A percentile compares a stretch with the other conserved stretches of the same genome.
Conservation (phyloP, 2,329 filamentous ascomycete genomes). For the Byssothecium circinans region DNA sequence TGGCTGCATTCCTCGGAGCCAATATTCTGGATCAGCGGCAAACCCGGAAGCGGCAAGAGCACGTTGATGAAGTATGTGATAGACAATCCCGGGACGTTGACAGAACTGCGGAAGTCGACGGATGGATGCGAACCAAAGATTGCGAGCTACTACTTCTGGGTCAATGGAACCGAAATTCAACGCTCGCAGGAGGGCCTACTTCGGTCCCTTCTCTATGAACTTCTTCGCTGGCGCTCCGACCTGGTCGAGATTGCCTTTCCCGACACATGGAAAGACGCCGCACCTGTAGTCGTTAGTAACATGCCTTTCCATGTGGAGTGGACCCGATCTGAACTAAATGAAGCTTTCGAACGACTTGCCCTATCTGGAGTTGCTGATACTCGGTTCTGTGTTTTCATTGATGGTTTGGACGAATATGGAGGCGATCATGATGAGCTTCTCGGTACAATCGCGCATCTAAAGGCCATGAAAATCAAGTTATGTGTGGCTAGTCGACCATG, state of each 20-base stretch:
- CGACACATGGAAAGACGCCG: background rate
- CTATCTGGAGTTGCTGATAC: no score
- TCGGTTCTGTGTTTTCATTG: no score
- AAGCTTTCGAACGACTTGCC: no score
- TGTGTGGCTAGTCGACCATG: no score
- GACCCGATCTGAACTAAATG: no score
- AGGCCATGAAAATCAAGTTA: no score
- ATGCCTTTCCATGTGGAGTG: no score
- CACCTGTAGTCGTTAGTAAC: no score
- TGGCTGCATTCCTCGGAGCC: background rate
- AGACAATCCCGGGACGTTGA: background rate
- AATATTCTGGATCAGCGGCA: slow-evolving; percentile 4
- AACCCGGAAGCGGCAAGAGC: slow-evolving; percentile 11
- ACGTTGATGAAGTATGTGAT: slow-evolving; percentile 17
- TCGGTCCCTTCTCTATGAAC: slow-evolving; percentile 4
- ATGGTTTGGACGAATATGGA: no score
- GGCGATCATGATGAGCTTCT: no score
- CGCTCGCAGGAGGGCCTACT: slow-evolving; percentile 10
- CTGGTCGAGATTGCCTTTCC: background rate
- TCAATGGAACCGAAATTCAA: slow-evolving; percentile 4
- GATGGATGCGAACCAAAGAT: background rate
- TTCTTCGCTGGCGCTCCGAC: slow-evolving; percentile 6
- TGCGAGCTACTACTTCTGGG: slow-evolving; percentile 10
- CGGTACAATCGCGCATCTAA: no score
- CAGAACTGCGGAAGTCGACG: background rate